A percentile compares a stretch with the other conserved stretches of the same genome.
Conservation (phyloP, 2,329 filamentous ascomycete genomes). For the Aspergillus uvarum region DNA sequence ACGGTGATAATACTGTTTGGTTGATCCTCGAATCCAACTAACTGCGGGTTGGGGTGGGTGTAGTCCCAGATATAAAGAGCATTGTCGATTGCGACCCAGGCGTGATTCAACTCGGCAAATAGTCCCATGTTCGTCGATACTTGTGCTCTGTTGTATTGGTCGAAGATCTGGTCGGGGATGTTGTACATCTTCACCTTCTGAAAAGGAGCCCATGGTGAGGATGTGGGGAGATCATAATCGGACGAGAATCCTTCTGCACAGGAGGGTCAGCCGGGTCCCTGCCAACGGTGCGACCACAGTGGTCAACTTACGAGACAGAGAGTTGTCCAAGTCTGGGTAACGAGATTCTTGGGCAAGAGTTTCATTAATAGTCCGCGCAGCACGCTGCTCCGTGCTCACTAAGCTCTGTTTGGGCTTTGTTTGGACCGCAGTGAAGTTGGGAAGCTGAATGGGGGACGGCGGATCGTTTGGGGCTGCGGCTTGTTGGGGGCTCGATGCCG, state of each 20-base stretch:
- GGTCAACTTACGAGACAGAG: conserved; percentile 74
- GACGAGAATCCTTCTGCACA: conserved; percentile 77
- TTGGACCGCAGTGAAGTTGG: conserved; percentile 38
- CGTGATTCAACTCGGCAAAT: conserved; percentile 91
- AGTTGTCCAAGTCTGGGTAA: conserved; percentile 86
- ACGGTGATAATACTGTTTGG: conserved; percentile 86
- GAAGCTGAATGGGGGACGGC: conserved; percentile 34
- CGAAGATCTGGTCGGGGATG: conserved; percentile 88
- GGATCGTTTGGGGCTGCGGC: conserved; percentile 25
- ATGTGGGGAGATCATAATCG: conserved; percentile 77
- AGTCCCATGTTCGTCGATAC: conserved; percentile 92
- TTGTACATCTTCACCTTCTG: conserved; percentile 82
- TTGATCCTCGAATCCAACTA: conserved; percentile 90
- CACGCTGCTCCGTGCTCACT: conserved; percentile 73
- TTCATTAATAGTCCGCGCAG: conserved; percentile 78
- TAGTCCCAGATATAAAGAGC: conserved; percentile 98
- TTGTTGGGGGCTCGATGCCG: conserved; percentile 32
- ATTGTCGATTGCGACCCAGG: conserved; percentile 95
- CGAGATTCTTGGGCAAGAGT: conserved; percentile 72
- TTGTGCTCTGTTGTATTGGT: conserved; percentile 85
- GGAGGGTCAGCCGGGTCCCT: conserved; percentile 28
- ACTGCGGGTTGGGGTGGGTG: conserved; percentile 82
- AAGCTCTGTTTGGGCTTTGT: conserved; percentile 49
- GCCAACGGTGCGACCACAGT: conserved; percentile 14
- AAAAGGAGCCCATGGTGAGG: conserved; percentile 79